Base-by-base conservation (phyloP, 208 protist species). In the Acanthamoeba healyi region DNA sequence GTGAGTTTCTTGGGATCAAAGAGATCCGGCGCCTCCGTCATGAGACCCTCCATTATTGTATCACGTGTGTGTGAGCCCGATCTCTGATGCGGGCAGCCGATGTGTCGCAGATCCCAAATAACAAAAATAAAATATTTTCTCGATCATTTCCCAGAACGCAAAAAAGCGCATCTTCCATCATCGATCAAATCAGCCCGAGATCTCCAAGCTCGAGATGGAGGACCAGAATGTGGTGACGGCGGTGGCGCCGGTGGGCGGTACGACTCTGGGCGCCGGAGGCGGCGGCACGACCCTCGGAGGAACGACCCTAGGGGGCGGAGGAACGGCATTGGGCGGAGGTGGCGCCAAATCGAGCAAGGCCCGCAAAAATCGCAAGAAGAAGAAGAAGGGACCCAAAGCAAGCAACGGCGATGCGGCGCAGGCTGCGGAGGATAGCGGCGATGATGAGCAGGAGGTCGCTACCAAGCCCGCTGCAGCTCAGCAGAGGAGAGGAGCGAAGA, bases 1-100 rank as follows among this genome's bases (percentile, higher is more conserved):
- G 95, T 97, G 42, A 97, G 44, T 54, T 97, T 97, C 29, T 49
- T 87, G 14, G 40, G 24, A 89, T 96, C 90, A 67, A 88, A 96
- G n/a, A 96, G 63, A 61, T 96, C 95, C 38, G 92, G 89, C 38
- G 34, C 22, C 81, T 89, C 77, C 36, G 58, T 38, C 90, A 36
- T 32, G 6, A 87, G 32, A 26, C 46, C 32, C 54, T 94, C 56
- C 54, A 63, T 92, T 14, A 32, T 29, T 10, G 49, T 19, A 54
- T 10, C 49, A 19, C 49, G 14, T 10, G 49, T 54, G 7, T 49
- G 44, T 49, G 44, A 12, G 46, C 9, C 17, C 46, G 46, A 51
- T 54, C 22, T n/a, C n/a, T n/a, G n/a, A n/a, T n/a, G n/a, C n/a
- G n/a, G n/a, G n/a, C n/a, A n/a, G n/a, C n/a, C n/a, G n/a, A n/a